Conservation (phyloP, 164 flowering plant species). For the Chimonanthus praecox region DNA sequence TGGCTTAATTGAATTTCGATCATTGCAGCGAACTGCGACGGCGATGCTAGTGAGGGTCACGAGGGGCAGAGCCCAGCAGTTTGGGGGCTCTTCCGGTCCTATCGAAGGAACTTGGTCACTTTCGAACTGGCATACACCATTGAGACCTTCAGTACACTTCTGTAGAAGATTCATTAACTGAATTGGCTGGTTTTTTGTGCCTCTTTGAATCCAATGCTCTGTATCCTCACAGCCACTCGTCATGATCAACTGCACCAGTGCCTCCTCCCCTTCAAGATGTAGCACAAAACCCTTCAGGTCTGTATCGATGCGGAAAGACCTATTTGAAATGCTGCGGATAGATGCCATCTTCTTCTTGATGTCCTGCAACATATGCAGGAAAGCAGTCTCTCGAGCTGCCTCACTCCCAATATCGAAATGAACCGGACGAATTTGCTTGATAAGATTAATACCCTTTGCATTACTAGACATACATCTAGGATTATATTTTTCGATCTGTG, state of each 20-base stretch:
- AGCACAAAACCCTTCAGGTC: slow-evolving; percentile 21
- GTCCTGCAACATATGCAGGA: neutral
- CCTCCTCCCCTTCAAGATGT: slow-evolving; percentile 61
- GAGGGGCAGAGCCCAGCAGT: slow-evolving; percentile 65
- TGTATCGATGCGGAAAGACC: neutral
- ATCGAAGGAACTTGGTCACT: slow-evolving; percentile 34
- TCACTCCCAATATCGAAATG: slow-evolving; percentile 23
- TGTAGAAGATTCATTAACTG: slow-evolving; percentile 36
- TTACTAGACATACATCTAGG: slow-evolving; percentile 23
- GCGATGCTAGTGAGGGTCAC: slow-evolving; percentile 62
- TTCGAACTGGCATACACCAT: slow-evolving; percentile 45
- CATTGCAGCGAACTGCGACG: slow-evolving; percentile 35
- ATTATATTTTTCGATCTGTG: neutral
- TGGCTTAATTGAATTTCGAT: slow-evolving; percentile 6
- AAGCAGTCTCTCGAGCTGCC: slow-evolving; percentile 12
- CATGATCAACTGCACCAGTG: slow-evolving; percentile 35
- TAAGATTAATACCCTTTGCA: slow-evolving; percentile 35
- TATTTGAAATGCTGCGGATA: slow-evolving; percentile 17
- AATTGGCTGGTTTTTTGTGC: slow-evolving; percentile 35
- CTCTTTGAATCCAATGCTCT: slow-evolving; percentile 32
- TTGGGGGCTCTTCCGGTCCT: slow-evolving; percentile 26
- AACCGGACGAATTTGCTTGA: slow-evolving; percentile 33
- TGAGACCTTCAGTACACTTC: slow-evolving; percentile 22
- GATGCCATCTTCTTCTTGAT: neutral
- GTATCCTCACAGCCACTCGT: slow-evolving; percentile 29